Conservation (phyloP, 176 grass and related monocot species). For the Elymus sibiricus region DNA sequence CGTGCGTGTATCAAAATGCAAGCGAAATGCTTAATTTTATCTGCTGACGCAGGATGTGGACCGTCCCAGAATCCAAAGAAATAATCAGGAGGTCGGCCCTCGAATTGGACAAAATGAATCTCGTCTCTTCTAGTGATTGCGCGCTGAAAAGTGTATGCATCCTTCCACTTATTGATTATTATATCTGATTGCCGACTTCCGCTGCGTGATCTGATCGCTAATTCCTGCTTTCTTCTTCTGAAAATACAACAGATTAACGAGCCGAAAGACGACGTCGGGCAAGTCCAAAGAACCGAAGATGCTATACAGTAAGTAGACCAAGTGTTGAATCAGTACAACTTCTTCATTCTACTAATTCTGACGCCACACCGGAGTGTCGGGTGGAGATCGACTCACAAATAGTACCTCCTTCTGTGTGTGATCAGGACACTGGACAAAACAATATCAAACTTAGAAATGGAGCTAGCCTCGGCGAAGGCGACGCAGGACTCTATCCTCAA, state of each 20-base stretch:
- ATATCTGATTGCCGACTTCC: neutral
- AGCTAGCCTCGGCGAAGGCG: constrained; percentile 71
- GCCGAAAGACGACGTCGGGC: constrained; percentile 31
- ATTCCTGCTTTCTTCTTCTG: neutral
- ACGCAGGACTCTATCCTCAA: constrained; percentile 60
- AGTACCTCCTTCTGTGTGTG: neutral
- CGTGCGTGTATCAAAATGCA: neutral
- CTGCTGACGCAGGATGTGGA: constrained; percentile 71
- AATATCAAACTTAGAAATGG: constrained; percentile 82
- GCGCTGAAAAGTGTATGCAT: constrained; percentile 50
- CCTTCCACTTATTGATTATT: neutral
- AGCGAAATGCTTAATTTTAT: neutral
- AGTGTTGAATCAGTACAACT: neutral
- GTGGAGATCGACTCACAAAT: neutral
- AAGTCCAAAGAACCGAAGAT: constrained; percentile 56
- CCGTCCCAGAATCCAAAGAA: constrained; percentile 83
- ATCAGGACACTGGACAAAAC: constrained; percentile 81
- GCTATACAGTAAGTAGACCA: constrained; percentile 63
- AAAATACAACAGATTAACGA: constrained; percentile 17
- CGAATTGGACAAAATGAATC: constrained; percentile 53
- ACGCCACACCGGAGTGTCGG: neutral
- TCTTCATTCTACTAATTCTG: neutral
- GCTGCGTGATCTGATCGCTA: neutral
- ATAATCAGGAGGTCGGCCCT: constrained; percentile 51
- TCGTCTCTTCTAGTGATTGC: constrained; percentile 47